Percentiles rank a stretch among this genome's conserved stretches.
phyloP scores from a whole-genome alignment of 164 flowering plant genomes.

The Stephania yunnanensis region DNA sequence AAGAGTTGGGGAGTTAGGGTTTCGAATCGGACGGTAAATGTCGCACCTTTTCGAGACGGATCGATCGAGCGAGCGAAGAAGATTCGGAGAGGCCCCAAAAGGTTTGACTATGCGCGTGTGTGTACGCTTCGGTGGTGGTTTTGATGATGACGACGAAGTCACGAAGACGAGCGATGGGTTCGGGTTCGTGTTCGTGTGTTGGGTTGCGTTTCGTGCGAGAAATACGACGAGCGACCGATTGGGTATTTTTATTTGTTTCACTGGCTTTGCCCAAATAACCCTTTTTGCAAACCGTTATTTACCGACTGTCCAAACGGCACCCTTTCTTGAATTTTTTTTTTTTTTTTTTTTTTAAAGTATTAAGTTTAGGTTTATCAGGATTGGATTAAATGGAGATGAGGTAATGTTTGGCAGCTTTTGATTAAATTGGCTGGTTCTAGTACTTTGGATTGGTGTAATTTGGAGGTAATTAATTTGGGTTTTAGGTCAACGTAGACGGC shows the following conservation, averaged over 20 bases:
- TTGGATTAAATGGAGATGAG: no score
- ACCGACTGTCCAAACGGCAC: neutral
- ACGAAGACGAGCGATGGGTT: neutral
- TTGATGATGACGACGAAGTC: conserved; percentile 5
- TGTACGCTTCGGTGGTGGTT: neutral
- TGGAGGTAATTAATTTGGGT: no score
- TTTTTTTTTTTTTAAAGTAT: no score
- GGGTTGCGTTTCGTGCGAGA: conserved; percentile 10
- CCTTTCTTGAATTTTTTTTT: no score
- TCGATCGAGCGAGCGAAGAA: neutral
- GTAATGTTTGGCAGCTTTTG: no score
- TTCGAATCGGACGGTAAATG: neutral
- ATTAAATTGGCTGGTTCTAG: neutral
- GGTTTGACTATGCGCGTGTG: conserved; percentile 5
- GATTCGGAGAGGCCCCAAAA: neutral
- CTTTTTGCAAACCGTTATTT: neutral
- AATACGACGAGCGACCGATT: neutral
- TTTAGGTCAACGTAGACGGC: no score
- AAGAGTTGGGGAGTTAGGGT: neutral
- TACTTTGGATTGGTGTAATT: neutral
- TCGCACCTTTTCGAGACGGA: neutral
- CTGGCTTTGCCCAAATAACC: conserved; percentile 3
- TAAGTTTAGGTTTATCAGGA: no score
- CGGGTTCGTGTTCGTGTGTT: neutral
- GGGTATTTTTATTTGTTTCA: neutral